These are phyloP conservation scores for Entomortierella chlamydospora DNA, from an alignment of 192 early-diverging fungal species.

Conservation along the genomic window DNA sequence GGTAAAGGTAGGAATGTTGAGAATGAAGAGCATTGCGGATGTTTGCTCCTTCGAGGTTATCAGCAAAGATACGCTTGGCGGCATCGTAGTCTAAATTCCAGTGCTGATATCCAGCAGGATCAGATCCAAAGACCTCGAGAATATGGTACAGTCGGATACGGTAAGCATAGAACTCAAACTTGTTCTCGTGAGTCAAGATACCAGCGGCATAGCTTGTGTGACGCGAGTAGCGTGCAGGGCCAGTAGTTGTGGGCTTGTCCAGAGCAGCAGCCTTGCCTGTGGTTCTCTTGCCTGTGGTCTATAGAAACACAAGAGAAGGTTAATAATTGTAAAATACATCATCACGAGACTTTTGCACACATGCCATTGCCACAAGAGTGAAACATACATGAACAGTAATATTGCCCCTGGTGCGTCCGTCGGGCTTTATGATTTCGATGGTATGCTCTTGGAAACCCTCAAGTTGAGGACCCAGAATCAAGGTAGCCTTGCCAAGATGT, in stretches of 20 bases:
- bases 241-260: conserved; percentile 18
- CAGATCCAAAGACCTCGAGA: conserved; percentile 31
- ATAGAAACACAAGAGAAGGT: background rate
- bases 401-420: conserved; percentile 13
- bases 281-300: conserved; percentile 27
- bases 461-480: conserved; percentile 8
- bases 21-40: conserved; percentile 41
- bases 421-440: conserved; percentile 30
- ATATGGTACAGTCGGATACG: conserved; percentile 46
- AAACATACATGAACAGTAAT: conserved; percentile 31
- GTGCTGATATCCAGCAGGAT: conserved; percentile 13
- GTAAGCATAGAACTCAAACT: conserved; percentile 45
- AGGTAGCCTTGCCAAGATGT: conserved; percentile 16
- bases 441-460: conserved; percentile 32
- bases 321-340: no score
- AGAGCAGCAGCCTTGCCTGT: conserved; percentile 11
- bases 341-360: no score
- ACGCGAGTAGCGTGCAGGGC: conserved; percentile 41
- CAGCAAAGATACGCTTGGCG: conserved; percentile 44
- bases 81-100: conserved; percentile 40
- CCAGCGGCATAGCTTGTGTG: conserved; percentile 55
- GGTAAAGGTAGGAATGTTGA: conserved; percentile 49
- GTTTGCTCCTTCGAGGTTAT: conserved; percentile 22
- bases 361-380: no score
- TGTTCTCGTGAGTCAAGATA: conserved; percentile 33